These are phyloP conservation scores for Maudiozyma turicensis DNA, from an alignment of 805 yeast genomes.

Conservation along the genomic window DNA sequence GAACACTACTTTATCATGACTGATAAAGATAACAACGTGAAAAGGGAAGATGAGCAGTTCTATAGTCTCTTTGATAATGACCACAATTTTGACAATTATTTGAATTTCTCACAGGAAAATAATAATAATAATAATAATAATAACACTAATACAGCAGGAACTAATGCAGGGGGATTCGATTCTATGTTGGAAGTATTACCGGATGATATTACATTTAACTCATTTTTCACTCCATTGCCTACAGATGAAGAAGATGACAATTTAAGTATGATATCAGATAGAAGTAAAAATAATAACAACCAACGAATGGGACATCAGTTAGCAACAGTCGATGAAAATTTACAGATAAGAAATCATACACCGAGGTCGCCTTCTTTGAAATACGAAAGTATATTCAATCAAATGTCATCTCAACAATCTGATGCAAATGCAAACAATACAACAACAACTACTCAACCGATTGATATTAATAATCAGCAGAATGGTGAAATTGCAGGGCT, in stretches of 20 bases:
- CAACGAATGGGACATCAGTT: background rate
- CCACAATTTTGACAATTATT: background rate
- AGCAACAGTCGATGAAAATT: background rate
- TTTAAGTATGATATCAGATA: background rate
- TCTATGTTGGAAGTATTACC: slow-evolving; percentile 30
- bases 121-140: background rate
- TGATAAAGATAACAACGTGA: slow-evolving; percentile 1
- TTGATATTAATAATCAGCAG: slow-evolving; percentile 24
- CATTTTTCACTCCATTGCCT: slow-evolving; percentile 4
- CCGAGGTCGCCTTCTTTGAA: background rate
- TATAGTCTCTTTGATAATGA: background rate
- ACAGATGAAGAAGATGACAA: slow-evolving; percentile 3
- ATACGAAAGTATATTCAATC: slow-evolving; percentile 5
- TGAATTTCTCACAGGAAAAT: background rate
- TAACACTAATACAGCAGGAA: background rate
- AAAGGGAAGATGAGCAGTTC: background rate
- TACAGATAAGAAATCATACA: background rate
- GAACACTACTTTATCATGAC: too few relatives aligned
- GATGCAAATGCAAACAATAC: background rate
- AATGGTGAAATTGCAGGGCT: slow-evolving; percentile 33
- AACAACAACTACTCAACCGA: slow-evolving; percentile 13
- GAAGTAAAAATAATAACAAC: background rate
- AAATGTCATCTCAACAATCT: background rate
- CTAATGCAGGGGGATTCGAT: slow-evolving; percentile 17
- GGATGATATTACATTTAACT: slow-evolving; percentile 21